These are phyloP conservation scores for Vachellia collinsii DNA, from an alignment of 306 rosid species.

Conservation along the genomic window DNA sequence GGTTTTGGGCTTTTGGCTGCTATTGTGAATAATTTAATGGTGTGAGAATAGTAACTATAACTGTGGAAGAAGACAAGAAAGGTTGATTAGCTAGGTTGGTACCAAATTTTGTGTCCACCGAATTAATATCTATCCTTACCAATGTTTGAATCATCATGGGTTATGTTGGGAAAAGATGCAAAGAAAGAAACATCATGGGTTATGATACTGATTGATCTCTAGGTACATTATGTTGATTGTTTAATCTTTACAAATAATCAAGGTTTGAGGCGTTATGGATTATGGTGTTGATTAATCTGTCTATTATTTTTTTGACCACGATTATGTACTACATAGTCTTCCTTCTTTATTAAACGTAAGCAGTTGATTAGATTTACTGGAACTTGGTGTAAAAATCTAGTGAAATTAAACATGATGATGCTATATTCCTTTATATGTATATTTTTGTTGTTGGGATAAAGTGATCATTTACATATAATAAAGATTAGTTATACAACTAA, in stretches of 20 bases:
- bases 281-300: neutral
- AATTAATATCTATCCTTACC: neutral
- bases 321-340: neutral
- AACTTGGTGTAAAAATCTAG: neutral
- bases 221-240: neutral
- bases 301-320: too few species aligned
- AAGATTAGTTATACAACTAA: too few species aligned
- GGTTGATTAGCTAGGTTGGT: neutral
- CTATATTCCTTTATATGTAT: too few species aligned
- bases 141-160: neutral
- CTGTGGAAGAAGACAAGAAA: slow-evolving; percentile 26
- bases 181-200: neutral
- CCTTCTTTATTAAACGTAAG: neutral
- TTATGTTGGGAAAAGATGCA: too few species aligned
- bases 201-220: neutral
- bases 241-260: neutral
- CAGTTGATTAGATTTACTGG: neutral
- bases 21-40: slow-evolving; percentile 16
- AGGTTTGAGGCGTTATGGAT: neutral
- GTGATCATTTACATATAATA: too few species aligned
- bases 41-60: slow-evolving; percentile 33
- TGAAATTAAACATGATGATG: too few species aligned
- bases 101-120: neutral
- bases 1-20: slow-evolving; percentile 45
- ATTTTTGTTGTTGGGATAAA: too few species aligned